Evolutionary conservation across 179 eudicot genomes (phyloP).

Genomic region (Spergularia azorica): DNA sequence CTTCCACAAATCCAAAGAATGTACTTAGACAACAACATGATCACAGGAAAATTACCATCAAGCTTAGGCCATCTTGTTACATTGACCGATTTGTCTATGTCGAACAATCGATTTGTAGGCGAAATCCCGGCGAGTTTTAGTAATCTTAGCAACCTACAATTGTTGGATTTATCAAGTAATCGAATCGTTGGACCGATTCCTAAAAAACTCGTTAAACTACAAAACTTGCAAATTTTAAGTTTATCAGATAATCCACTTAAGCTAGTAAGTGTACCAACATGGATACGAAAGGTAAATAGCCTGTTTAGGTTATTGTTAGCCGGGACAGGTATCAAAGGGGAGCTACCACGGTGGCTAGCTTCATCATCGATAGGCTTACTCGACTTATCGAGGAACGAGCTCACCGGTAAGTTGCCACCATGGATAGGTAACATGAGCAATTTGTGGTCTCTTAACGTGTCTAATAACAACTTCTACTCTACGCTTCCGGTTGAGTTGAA

Average conservation of each 20-base stretch:
- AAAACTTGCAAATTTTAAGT: constrained; percentile 42
- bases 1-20: constrained; percentile 54
- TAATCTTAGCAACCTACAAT: constrained; percentile 46
- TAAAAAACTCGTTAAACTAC: constrained; percentile 40
- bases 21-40: constrained; percentile 52
- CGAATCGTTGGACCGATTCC: constrained; percentile 40
- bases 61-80: constrained; percentile 56
- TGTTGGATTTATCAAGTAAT: constrained; percentile 58
- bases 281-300: constrained; percentile 34
- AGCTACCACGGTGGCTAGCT: constrained; percentile 54
- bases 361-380: constrained; percentile 40
- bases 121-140: constrained; percentile 61
- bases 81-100: constrained; percentile 49
- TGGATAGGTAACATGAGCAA: constrained; percentile 87
- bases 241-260: constrained; percentile 66
- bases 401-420: constrained; percentile 61
- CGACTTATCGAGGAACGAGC: constrained; percentile 42
- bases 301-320: constrained; percentile 48
- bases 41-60: constrained; percentile 59
- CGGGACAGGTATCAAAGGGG: constrained; percentile 53
- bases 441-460: constrained; percentile 59
- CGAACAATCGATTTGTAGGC: constrained; percentile 58
- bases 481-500: constrained; percentile 52
- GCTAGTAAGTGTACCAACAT: constrained; percentile 44
- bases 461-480: constrained; percentile 60